Conservation (phyloP, 331 rosid species). For the Quercus phellos region DNA sequence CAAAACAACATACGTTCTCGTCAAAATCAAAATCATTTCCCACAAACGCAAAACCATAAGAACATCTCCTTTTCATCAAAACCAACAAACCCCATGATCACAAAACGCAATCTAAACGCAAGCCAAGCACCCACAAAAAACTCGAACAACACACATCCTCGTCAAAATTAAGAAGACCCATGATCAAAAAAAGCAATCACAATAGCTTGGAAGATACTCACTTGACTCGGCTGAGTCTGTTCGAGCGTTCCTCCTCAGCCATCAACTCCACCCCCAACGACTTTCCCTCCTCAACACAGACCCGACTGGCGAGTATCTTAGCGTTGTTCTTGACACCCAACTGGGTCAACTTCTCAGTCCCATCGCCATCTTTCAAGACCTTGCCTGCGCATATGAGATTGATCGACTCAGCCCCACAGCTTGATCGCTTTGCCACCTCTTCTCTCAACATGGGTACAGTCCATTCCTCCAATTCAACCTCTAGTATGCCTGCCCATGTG, state of each 20-base stretch:
- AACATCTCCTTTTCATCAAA: not conserved
- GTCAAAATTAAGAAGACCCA: not conserved
- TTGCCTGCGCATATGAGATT: slow-evolving; percentile 72
- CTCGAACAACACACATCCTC: not conserved
- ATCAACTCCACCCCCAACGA: slow-evolving; percentile 44
- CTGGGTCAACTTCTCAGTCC: slow-evolving; percentile 43
- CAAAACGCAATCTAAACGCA: not conserved
- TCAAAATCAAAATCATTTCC: too few species aligned
- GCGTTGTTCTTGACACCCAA: slow-evolving; percentile 68
- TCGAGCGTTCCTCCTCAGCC: slow-evolving; percentile 72
- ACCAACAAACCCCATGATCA: not conserved
- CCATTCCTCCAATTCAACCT: slow-evolving; percentile 60
- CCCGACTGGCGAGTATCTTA: slow-evolving; percentile 55
- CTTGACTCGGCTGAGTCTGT: slow-evolving; percentile 70
- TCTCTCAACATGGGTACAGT: slow-evolving; percentile 58
- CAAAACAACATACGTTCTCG: not conserved
- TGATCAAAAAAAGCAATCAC: too few species aligned
- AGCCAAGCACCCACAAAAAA: not conserved
- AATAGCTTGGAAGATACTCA: slow-evolving; percentile 6
- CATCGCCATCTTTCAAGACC: slow-evolving; percentile 61
- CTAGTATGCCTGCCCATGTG: slow-evolving; percentile 67
- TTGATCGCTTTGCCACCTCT: slow-evolving; percentile 66
- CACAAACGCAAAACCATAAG: too few species aligned
- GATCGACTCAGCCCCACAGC: slow-evolving; percentile 49
- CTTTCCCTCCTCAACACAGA: slow-evolving; percentile 39